These are phyloP conservation scores for Puccinia coronata DNA, from an alignment of 1,284 basidiomycete genomes.

Conservation along the genomic window DNA sequence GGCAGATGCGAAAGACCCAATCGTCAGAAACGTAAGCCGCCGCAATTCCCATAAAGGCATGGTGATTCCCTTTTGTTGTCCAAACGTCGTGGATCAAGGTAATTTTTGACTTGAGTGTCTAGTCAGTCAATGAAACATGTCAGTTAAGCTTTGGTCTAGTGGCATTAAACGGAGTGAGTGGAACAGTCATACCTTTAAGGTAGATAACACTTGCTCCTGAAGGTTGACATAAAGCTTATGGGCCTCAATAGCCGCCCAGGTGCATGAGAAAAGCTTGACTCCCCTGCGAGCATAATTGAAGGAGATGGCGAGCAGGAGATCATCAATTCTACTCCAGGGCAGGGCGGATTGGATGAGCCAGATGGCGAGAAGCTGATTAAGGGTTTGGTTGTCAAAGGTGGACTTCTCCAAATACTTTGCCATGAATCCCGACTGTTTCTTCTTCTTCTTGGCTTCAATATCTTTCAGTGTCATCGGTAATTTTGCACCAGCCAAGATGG, in stretches of 20 bases:
- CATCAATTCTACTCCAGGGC: neutral
- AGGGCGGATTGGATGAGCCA: slow-evolving; percentile 12
- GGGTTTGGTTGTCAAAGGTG: no score
- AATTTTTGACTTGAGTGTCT: neutral
- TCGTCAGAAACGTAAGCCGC: neutral
- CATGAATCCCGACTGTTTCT: neutral
- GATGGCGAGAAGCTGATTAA: slow-evolving; percentile 2
- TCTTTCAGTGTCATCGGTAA: slow-evolving; percentile 7
- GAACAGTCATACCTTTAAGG: neutral
- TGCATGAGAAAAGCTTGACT: neutral
- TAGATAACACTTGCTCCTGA: neutral
- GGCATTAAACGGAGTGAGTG: neutral
- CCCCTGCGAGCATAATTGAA: neutral
- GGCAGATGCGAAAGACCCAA: neutral
- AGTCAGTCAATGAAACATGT: neutral
- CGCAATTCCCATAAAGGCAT: neutral
- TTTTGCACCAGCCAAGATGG: neutral
- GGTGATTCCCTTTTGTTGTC: slow-evolving; percentile 22
- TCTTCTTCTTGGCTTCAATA: neutral
- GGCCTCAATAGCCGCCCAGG: neutral
- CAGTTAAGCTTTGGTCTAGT: neutral
- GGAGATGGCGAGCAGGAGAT: neutral
- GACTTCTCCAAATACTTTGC: neutral
- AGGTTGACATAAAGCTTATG: slow-evolving; percentile 2
- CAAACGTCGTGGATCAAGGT: no score